A percentile compares a stretch with the other conserved stretches of the same genome.
Evolutionary conservation across 148 eudicot genomes (phyloP).

Genomic region (Silene conica): DNA sequence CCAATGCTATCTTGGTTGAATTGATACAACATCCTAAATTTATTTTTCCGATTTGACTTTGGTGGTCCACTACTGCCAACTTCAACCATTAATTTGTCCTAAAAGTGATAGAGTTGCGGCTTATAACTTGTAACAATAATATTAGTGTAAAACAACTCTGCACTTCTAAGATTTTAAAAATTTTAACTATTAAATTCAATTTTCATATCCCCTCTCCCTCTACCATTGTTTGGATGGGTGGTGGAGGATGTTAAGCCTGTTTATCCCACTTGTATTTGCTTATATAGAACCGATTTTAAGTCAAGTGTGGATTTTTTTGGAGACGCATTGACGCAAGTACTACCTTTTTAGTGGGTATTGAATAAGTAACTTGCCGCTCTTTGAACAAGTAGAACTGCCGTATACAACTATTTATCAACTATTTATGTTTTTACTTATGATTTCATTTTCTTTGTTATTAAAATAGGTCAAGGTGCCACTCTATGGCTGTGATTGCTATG

Average conservation of each 20-base stretch:
- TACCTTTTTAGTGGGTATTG: background rate
- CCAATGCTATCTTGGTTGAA: background rate
- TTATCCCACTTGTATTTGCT: background rate
- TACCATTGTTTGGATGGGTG: background rate
- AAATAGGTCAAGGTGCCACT: slow-evolving; percentile 87
- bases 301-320: background rate
- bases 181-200: no score
- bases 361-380: background rate
- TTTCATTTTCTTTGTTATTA: slow-evolving; percentile 1
- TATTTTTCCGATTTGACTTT: background rate
- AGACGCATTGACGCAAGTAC: background rate
- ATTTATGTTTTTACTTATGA: background rate
- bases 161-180: no score
- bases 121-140: background rate
- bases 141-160: background rate
- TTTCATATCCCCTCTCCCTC: background rate
- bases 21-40: background rate
- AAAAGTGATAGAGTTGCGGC: background rate
- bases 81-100: background rate
- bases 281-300: background rate
- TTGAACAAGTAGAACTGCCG: background rate
- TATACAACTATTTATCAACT: background rate
- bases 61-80: background rate
- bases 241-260: background rate
- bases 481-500: slow-evolving; percentile 96